phyloP scores from a whole-genome alignment of 495 filamentous ascomycete genomes.

The Aspergillus carlsbadensis region DNA sequence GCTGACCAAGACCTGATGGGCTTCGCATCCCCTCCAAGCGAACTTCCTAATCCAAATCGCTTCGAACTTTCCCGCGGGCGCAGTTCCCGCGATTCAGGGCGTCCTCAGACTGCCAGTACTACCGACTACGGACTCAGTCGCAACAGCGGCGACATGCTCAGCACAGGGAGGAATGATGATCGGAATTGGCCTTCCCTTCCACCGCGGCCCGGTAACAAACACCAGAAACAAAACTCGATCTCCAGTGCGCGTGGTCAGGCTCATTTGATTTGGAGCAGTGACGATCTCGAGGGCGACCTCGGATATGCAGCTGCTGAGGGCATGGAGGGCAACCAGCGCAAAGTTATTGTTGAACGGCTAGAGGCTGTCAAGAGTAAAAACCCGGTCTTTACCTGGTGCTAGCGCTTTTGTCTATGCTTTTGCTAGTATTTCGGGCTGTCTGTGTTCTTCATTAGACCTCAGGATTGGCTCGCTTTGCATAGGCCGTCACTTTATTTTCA shows the following conservation, averaged over 20 bases:
- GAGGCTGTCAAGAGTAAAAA: slow-evolving; percentile 94
- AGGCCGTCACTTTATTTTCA: not conserved
- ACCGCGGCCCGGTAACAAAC: slow-evolving; percentile 33
- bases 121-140: slow-evolving; percentile 33
- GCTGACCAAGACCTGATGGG: slow-evolving; percentile 72
- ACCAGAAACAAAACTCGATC: slow-evolving; percentile 43
- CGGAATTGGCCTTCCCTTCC: slow-evolving; percentile 41
- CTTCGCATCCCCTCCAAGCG: slow-evolving; percentile 58
- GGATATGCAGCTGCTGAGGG: slow-evolving; percentile 91
- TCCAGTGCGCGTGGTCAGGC: slow-evolving; percentile 33
- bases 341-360: slow-evolving; percentile 93
- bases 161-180: slow-evolving; percentile 34
- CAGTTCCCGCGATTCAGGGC: slow-evolving; percentile 38
- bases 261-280: slow-evolving; percentile 55
- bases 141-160: slow-evolving; percentile 25
- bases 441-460: slow-evolving; percentile 6
- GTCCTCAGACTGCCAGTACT: slow-evolving; percentile 37
- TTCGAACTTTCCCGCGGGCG: slow-evolving; percentile 73
- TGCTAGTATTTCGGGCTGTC: slow-evolving; percentile 1
- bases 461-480: not conserved
- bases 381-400: slow-evolving; percentile 95
- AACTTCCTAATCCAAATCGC: slow-evolving; percentile 77
- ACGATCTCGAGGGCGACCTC: slow-evolving; percentile 86
- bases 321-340: slow-evolving; percentile 84
- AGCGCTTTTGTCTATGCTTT: not conserved